phyloP scores from a whole-genome alignment of 169 alveolate species.

The Hepatocystis sp. region DNA sequence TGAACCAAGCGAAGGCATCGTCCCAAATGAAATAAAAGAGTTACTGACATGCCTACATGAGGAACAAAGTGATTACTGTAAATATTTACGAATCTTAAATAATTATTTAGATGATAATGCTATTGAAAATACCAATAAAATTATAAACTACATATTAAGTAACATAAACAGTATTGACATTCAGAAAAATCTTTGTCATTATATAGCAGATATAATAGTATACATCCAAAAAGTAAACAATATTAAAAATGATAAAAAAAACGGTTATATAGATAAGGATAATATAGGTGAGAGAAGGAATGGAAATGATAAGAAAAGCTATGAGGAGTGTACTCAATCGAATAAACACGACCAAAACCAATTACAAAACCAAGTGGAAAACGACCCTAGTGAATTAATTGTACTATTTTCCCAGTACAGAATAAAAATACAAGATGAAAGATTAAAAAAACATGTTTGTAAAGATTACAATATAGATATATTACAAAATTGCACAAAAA shows the following conservation, averaged over 20 bases:
- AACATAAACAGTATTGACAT: constrained; percentile 15
- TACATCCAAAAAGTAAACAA: constrained; percentile 43
- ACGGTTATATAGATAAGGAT: constrained; percentile 7
- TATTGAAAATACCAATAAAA: constrained; percentile 12
- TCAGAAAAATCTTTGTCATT: constrained; percentile 29
- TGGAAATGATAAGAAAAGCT: background rate
- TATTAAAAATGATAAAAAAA: constrained; percentile 7
- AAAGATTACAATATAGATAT: constrained; percentile 25
- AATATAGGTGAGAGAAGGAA: background rate
- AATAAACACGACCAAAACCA: too few species aligned
- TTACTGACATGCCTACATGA: constrained; percentile 25
- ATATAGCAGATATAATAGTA: constrained; percentile 50
- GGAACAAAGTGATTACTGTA: constrained; percentile 10
- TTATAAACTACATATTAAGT: constrained; percentile 20
- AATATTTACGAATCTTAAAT: constrained; percentile 17
- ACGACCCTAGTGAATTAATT: too few species aligned
- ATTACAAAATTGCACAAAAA: constrained; percentile 52
- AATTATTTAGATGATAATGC: constrained; percentile 46
- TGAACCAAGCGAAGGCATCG: background rate
- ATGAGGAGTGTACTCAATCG: background rate
- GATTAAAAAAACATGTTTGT: constrained; percentile 17
- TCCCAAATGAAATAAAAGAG: constrained; percentile 37
- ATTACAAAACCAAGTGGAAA: too few species aligned
- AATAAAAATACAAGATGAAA: constrained; percentile 39
- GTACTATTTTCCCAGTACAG: constrained; percentile 13